Evolutionary conservation across 306 rosid genomes (phyloP), one percentile per base, ranked within the genome.

Genomic region (Prunus padus): DNA sequence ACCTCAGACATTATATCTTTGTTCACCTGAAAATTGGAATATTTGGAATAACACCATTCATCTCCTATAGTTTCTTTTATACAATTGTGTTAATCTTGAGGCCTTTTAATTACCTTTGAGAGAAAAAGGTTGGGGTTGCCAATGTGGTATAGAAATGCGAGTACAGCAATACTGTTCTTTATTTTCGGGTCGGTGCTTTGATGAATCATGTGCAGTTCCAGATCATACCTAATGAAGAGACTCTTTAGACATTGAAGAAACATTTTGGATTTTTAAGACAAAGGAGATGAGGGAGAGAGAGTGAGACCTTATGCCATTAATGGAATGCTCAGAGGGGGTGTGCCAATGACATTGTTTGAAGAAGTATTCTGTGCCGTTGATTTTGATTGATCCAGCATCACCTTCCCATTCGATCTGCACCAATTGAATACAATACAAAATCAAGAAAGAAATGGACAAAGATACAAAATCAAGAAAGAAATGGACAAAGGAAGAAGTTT

Each of bases 191-290:
- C 2, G 42, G 42, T 37, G 72, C 57, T 81, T 19, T 6, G 18
- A 69, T 84, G 88, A 3, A 78, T 83, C 85, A 84, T 65, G 30
- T 84, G 88, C 14, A 84, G 57, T 80, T 84, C 88, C 75, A 81
- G 23, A 22, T 80, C 77, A 22, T 44, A 80, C 67, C 87, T 84
- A 26, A 20, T 9, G 14, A 67, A 3, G 25, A 2, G 11, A 23
- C 68, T 63, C 23, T 33, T 15, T 50, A 51, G 5, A 30, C 1
- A 42, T 30, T 8, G 11, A 11, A 20, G 31, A 37, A 20, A 20
- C 10, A 20, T n/a, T 37, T 19, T 65, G 51, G 51, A 42, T 37
- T 11, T 37, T 37, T n/a, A 20, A 54, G 65, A 18, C 6, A 11
- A 28, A 30, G 18, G 59, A 55, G 4, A 25, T 20, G 49, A 37